Conservation (phyloP, 176 grass and related monocot genomes). For the Musa schizocarpa region DNA sequence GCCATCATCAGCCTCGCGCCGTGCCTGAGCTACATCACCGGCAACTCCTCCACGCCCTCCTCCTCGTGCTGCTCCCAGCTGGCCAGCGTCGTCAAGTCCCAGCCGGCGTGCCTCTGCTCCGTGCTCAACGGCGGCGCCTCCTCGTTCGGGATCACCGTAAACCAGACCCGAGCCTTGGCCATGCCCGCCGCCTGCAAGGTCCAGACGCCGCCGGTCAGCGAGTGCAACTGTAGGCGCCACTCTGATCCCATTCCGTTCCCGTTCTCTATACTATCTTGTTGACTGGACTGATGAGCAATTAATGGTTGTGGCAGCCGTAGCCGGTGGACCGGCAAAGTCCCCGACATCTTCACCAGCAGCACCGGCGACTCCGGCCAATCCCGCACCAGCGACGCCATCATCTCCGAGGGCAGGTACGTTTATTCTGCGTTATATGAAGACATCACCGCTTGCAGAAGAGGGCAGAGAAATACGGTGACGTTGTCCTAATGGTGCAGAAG, state of each 20-base stretch:
- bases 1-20: background rate
- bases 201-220: background rate
- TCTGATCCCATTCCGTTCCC: background rate
- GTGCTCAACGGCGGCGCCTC: background rate
- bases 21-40: conserved; percentile 2
- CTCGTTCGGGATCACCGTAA: conserved; percentile 7
- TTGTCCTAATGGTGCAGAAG: background rate
- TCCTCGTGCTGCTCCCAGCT: conserved; percentile 1
- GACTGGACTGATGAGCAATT: background rate
- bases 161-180: background rate
- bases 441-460: background rate
- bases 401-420: background rate
- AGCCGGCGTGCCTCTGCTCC: conserved; percentile 7
- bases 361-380: background rate
- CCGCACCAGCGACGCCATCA: background rate
- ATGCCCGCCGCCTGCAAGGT: conserved; percentile 2
- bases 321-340: background rate
- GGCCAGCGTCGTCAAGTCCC: background rate
- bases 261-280: background rate
- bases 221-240: background rate
- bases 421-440: too few species aligned
- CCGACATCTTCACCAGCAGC: background rate
- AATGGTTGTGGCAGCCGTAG: background rate
- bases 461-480: background rate
- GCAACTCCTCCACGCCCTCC: background rate